Evolutionary conservation across 2,329 filamentous ascomycete species (phyloP).

Genomic region (Talaromyces sp.): DNA sequence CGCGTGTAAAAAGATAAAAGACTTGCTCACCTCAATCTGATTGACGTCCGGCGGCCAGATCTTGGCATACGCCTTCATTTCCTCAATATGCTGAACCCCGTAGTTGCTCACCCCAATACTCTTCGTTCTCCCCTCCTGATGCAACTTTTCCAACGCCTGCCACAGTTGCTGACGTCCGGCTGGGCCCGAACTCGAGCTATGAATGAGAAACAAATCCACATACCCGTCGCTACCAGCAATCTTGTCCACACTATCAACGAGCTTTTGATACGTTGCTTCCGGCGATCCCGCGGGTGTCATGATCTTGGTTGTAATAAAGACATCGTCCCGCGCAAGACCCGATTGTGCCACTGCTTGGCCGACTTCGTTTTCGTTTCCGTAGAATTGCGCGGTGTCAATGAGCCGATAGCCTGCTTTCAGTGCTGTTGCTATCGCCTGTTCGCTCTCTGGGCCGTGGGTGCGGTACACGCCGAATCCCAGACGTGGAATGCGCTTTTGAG

Average conservation of each 20-base stretch:
- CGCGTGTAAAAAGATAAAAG: background rate
- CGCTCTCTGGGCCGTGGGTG: slow-evolving; percentile 52
- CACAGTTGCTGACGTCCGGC: slow-evolving; percentile 59
- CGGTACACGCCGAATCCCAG: slow-evolving; percentile 71
- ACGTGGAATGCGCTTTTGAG: slow-evolving; percentile 54
- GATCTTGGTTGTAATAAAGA: slow-evolving; percentile 71
- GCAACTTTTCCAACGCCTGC: slow-evolving; percentile 60
- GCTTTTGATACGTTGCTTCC: slow-evolving; percentile 56
- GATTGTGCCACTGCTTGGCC: slow-evolving; percentile 58
- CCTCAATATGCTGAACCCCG: slow-evolving; percentile 63
- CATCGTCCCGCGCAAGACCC: slow-evolving; percentile 47
- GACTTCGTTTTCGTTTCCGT: slow-evolving; percentile 65
- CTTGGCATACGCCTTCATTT: slow-evolving; percentile 62
- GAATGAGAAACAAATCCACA: slow-evolving; percentile 68
- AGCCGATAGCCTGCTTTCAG: slow-evolving; percentile 49
- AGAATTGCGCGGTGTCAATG: slow-evolving; percentile 62
- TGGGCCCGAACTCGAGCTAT: slow-evolving; percentile 56
- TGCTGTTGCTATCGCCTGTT: slow-evolving; percentile 55
- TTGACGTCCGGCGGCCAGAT: slow-evolving; percentile 68
- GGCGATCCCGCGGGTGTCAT: slow-evolving; percentile 49
- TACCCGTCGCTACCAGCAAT: slow-evolving; percentile 58
- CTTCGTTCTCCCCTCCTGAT: slow-evolving; percentile 56
- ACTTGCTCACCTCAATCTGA: slow-evolving; percentile 61
- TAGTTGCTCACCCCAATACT: slow-evolving; percentile 72
- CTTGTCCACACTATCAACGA: slow-evolving; percentile 60